Conservation (phyloP, 2,329 filamentous ascomycete species). For the Aspergillus aculeatus region DNA sequence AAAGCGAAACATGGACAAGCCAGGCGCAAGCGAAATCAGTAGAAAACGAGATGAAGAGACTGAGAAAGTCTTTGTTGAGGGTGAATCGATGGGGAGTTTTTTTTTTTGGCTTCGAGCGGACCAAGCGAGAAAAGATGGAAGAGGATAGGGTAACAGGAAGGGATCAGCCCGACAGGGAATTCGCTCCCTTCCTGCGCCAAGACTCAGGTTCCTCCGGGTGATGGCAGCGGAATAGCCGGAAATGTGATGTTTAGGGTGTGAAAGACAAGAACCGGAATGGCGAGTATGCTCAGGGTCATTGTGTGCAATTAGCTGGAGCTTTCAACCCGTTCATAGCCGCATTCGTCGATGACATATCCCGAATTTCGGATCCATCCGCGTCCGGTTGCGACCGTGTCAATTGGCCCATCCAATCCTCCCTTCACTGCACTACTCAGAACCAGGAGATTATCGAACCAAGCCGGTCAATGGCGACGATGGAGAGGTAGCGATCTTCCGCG, state of each 20-base stretch:
- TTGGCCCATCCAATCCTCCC: not conserved
- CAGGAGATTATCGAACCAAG: not conserved
- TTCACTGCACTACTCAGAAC: slow-evolving; percentile 4
- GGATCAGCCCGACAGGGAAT: not conserved
- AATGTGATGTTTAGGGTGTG: not conserved
- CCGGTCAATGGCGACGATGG: not conserved
- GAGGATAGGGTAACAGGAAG: not conserved
- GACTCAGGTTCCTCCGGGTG: not conserved
- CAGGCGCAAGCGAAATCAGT: not conserved
- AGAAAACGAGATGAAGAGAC: not conserved
- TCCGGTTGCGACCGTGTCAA: slow-evolving; percentile 23
- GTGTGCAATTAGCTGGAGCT: not conserved
- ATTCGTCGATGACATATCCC: slow-evolving; percentile 18
- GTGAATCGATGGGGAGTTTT: not conserved
- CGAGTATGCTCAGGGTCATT: not conserved
- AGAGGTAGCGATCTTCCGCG: not conserved
- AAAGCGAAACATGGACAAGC: not conserved
- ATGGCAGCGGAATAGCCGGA: slow-evolving; percentile 2
- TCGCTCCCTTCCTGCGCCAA: slow-evolving; percentile 1
- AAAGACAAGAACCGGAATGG: not conserved
- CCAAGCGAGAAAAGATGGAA: not conserved
- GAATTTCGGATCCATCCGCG: slow-evolving; percentile 3
- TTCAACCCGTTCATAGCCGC: slow-evolving; percentile 13
- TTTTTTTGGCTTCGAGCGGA: not conserved
- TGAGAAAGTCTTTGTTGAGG: not conserved